Evolutionary conservation across 352 stramenopile species (phyloP).

Genomic region (Aphanomyces astaci): DNA sequence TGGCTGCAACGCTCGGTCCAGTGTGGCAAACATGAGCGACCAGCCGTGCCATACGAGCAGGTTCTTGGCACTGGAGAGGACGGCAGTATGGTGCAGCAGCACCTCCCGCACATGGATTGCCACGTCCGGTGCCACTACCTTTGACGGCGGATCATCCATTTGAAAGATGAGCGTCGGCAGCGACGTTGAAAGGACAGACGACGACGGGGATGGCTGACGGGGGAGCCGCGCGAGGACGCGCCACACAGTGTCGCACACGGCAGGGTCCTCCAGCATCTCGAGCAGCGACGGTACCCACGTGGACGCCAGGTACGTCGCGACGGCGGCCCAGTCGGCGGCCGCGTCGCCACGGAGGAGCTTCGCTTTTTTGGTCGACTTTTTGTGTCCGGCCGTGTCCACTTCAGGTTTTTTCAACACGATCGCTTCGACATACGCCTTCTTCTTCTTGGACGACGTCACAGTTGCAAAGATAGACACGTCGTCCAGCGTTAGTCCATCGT

Average conservation of each 20-base stretch:
- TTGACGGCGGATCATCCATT: not conserved
- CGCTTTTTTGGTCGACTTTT: not conserved
- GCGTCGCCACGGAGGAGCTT: conserved; percentile 5
- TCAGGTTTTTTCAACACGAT: conserved; percentile 33
- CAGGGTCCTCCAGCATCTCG: not conserved
- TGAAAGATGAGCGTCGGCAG: not conserved
- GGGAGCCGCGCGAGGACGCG: not conserved
- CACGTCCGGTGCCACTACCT: not conserved
- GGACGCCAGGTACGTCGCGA: not conserved
- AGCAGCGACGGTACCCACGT: not conserved
- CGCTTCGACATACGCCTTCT: conserved; percentile 32
- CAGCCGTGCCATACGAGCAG: not conserved
- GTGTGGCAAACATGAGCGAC: not conserved
- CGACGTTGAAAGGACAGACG: not conserved
- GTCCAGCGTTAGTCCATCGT: conserved; percentile 61
- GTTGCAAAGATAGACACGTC: conserved; percentile 47
- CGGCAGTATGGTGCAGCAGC: not conserved
- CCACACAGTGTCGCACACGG: not conserved
- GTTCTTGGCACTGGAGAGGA: conserved; percentile 3
- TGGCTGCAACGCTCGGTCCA: not conserved
- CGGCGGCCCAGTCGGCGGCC: conserved; percentile 1
- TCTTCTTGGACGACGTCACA: conserved; percentile 25
- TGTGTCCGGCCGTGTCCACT: conserved; percentile 32
- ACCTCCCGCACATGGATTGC: not conserved
- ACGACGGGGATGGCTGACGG: not conserved